Conservation (phyloP, 2,329 filamentous ascomycete genomes). For the Botrytis byssoidea region DNA sequence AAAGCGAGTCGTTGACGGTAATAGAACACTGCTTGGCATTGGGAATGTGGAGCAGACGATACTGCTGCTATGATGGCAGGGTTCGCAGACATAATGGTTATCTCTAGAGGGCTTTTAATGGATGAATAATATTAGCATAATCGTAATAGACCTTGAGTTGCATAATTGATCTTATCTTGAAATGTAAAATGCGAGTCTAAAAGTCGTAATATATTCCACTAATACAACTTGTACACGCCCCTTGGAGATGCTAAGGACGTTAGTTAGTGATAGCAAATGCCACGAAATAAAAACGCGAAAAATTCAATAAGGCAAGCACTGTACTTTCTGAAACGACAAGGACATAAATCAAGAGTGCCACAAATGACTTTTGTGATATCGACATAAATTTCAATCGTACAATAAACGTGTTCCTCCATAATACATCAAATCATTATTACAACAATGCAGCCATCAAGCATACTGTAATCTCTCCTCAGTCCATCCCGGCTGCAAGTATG, state of each 20-base stretch:
- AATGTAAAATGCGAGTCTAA: not conserved
- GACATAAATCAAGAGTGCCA: not conserved
- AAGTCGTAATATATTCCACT: not conserved
- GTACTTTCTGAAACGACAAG: not conserved
- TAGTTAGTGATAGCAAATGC: not conserved
- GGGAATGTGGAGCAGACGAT: not conserved
- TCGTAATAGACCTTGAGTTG: not conserved
- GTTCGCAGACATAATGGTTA: not conserved
- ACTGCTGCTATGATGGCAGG: not conserved
- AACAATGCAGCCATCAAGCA: not conserved
- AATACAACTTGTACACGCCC: not conserved
- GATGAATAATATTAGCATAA: not conserved
- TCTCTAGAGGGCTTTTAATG: not conserved
- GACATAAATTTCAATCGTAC: not conserved
- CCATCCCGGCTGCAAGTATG: conserved; percentile 15
- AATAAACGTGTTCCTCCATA: not conserved
- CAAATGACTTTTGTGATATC: not conserved
- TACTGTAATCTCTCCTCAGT: conserved; percentile 17
- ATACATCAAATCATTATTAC: not conserved
- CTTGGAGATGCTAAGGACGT: not conserved
- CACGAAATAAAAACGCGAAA: not conserved
- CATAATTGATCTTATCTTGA: not conserved
- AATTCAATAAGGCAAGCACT: not conserved
- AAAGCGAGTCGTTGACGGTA: not conserved
- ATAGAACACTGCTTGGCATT: not conserved